Base-by-base conservation (phyloP, 345 rosid species). In the Carallia brachiata region DNA sequence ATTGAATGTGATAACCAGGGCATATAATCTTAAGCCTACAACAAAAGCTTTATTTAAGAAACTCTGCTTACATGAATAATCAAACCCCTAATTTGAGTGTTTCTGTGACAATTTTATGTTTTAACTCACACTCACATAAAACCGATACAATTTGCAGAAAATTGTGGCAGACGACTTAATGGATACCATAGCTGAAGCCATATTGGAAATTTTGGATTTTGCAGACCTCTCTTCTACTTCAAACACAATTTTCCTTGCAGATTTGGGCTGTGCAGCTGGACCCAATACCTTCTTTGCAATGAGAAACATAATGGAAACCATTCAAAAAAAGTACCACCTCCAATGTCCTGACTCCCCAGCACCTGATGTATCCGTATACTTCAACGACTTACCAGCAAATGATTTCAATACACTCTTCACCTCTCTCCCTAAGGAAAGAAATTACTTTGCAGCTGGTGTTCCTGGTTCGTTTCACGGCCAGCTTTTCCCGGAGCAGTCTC, bases 391-490 rank as follows among this genome's bases (percentile, higher is more conserved):
- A 58, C 36, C 44, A 10, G 17, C 70, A 0, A 75, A 76, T 19
- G 80, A 75, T 23, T 79, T 75, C 66, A 72, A 72, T 5, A 65
- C 74, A 36, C 83, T 76, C 55, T 79, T 79, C 56, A 61, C 47
- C 18, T 40, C 68, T 16, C 70, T 73, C 15, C 73, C 67, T 1
- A 52, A 15, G 1, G 63, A 67, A 12, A 27, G 67, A 39, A 63
- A 64, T 4, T 64, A 71, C 30, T 79, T 68, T 36, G 71, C 74
- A 0, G 62, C 71, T 1, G 74, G 71, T 0, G 84, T 73, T 1
- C 84, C 84, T 0, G 87, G 87, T 62, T 71, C 84, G 4, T 84
- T 81, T 13, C 64, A 81, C 54, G 48, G 70, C 9, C 71, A 83
- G 32, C 73, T 87, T 52, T 77, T 87, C 55, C 87, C 91, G 0